Conservation (phyloP, 2,329 filamentous ascomycete genomes). For the Aspergillus texensis region DNA sequence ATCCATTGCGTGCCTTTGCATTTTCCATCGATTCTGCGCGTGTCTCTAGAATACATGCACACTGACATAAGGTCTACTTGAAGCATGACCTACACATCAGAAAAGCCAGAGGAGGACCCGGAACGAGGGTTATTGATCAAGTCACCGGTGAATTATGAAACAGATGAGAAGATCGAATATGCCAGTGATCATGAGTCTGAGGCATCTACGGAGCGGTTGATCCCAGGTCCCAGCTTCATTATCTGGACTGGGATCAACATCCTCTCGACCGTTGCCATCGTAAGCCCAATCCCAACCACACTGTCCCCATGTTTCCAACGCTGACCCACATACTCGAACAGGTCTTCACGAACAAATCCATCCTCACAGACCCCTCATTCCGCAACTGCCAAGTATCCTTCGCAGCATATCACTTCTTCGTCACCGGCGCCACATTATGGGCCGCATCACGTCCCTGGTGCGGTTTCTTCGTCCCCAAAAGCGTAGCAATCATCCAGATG, state of each 20-base stretch:
- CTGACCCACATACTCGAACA: constrained; percentile 3
- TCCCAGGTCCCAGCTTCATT: constrained; percentile 11
- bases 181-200: not conserved
- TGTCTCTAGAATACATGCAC: not conserved
- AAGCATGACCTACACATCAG: constrained; percentile 6
- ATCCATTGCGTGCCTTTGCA: not conserved
- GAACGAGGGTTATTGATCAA: constrained; percentile 7
- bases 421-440: constrained; percentile 25
- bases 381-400: constrained; percentile 26
- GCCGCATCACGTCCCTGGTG: constrained; percentile 20
- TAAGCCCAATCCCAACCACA: constrained; percentile 8
- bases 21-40: not conserved
- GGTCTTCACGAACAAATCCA: constrained; percentile 28
- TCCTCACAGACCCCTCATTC: constrained; percentile 23
- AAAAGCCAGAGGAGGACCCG: constrained; percentile 2
- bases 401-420: constrained; percentile 26
- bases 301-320: not conserved
- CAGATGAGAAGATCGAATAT: constrained; percentile 9
- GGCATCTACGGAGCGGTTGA: not conserved
- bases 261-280: constrained; percentile 24
- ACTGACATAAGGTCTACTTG: not conserved
- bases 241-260: constrained; percentile 25
- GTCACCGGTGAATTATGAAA: not conserved
- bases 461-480: constrained; percentile 22
- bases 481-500: constrained; percentile 18